phyloP scores from a whole-genome alignment of 2,329 filamentous ascomycete species.

The Nemania bipapillata region DNA sequence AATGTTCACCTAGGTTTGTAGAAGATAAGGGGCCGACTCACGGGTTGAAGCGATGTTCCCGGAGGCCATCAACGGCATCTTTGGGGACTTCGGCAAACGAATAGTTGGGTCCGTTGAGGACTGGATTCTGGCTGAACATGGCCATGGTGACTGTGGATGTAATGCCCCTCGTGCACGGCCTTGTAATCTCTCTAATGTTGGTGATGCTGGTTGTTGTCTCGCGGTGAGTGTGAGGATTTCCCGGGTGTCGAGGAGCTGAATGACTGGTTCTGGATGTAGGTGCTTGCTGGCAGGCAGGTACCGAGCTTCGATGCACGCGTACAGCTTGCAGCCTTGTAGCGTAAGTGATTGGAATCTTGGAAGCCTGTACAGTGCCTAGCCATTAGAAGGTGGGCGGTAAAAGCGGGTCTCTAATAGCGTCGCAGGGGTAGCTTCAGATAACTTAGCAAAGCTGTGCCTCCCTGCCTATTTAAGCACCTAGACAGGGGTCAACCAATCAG shows the following conservation, averaged over 20 bases:
- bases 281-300: conserved; percentile 24
- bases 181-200: conserved; percentile 9
- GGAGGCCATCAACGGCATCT: conserved; percentile 64
- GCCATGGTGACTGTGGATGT: conserved; percentile 61
- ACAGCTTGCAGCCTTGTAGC: conserved; percentile 63
- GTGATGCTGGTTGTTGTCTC: conserved; percentile 6
- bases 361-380: conserved; percentile 10
- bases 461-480: neutral
- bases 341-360: no score
- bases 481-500: conserved; percentile 15
- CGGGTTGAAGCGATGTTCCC: conserved; percentile 92
- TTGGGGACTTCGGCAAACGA: conserved; percentile 72
- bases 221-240: neutral
- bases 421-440: conserved; percentile 46
- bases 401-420: conserved; percentile 22
- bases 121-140: conserved; percentile 76
- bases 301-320: conserved; percentile 46
- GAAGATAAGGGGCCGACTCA: conserved; percentile 59
- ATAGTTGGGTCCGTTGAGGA: conserved; percentile 76
- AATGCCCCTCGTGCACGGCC: conserved; percentile 20
- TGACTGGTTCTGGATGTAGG: conserved; percentile 32
- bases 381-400: neutral
- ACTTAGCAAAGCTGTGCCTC: conserved; percentile 36
- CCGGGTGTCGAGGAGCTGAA: conserved; percentile 26
- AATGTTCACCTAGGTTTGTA: neutral